Evolutionary conservation across 495 filamentous ascomycete genomes (phyloP).

Genomic region (Penicillium verhagenii): DNA sequence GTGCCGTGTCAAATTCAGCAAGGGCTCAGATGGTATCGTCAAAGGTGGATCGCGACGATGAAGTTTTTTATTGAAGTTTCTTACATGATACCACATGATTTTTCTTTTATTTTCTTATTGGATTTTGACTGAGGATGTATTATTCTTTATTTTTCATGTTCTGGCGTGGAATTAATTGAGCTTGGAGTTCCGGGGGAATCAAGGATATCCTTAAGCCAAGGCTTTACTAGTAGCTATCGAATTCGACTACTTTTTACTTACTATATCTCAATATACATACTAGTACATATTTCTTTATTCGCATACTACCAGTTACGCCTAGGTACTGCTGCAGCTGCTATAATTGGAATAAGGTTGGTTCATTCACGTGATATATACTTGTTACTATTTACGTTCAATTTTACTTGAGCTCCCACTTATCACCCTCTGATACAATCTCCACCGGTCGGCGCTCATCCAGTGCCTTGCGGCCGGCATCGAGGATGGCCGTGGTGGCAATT

Average conservation of each 20-base stretch:
- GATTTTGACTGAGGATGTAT: too few relatives aligned
- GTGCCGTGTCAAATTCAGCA: conserved; percentile 68
- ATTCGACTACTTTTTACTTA: background rate
- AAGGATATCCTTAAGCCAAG: background rate
- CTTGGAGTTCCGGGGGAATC: background rate
- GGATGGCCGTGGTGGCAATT: conserved; percentile 84
- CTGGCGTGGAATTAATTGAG: background rate
- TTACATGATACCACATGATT: conserved; percentile 35
- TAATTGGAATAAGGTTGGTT: background rate
- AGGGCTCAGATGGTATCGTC: conserved; percentile 43
- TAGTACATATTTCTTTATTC: too few relatives aligned
- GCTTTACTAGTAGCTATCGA: background rate
- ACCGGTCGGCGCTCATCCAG: conserved; percentile 79
- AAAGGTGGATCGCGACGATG: conserved; percentile 34
- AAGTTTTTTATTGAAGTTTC: conserved; percentile 5
- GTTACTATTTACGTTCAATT: conserved; percentile 1
- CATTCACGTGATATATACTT: background rate
- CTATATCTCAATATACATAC: too few relatives aligned
- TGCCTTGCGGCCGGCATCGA: conserved; percentile 79
- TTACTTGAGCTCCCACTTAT: conserved; percentile 68
- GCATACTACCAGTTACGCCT: too few relatives aligned
- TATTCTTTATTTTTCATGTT: background rate
- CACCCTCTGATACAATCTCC: conserved; percentile 63
- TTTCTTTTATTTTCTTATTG: conserved; percentile 11
- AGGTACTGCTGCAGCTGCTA: too few relatives aligned